Evolutionary conservation across 805 yeast species (phyloP).

Genomic region (Torulaspora delbrueckii): DNA sequence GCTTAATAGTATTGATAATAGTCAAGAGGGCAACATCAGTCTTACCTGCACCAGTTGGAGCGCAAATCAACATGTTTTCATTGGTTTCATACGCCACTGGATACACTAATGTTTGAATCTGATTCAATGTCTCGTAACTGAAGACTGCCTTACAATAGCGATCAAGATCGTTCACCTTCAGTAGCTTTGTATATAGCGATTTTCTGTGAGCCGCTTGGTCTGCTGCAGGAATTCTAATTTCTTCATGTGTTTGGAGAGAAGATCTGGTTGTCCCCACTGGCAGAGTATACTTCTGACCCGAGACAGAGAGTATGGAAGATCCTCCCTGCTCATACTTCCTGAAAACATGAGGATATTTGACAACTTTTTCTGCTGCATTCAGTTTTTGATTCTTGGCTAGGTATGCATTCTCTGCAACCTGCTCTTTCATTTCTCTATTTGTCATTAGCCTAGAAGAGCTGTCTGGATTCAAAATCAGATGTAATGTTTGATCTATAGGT

Average conservation of each 20-base stretch:
- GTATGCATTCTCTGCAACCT: slow-evolving; percentile 47
- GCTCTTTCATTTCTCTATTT: slow-evolving; percentile 50
- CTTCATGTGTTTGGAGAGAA: slow-evolving; percentile 63
- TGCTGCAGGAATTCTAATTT: slow-evolving; percentile 76
- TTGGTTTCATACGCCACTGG: slow-evolving; percentile 91
- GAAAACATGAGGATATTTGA: slow-evolving; percentile 82
- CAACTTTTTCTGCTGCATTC: slow-evolving; percentile 42
- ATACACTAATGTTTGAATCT: slow-evolving; percentile 84
- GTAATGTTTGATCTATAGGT: slow-evolving; percentile 19
- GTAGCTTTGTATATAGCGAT: slow-evolving; percentile 41
- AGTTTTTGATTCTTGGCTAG: slow-evolving; percentile 47
- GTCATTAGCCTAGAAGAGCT: slow-evolving; percentile 40
- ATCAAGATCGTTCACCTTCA: slow-evolving; percentile 63
- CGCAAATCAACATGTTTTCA: slow-evolving; percentile 94
- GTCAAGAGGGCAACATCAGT: slow-evolving; percentile 87
- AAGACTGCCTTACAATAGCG: slow-evolving; percentile 79
- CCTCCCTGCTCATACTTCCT: slow-evolving; percentile 58
- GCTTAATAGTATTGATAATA: slow-evolving; percentile 72
- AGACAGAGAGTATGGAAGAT: slow-evolving; percentile 57
- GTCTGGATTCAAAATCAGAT: slow-evolving; percentile 19
- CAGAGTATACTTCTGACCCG: slow-evolving; percentile 73
- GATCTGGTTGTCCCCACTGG: slow-evolving; percentile 77
- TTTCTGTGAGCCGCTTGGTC: slow-evolving; percentile 46
- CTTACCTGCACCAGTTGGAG: slow-evolving; percentile 98
- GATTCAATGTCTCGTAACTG: slow-evolving; percentile 69